Evolutionary conservation across 1,139 yeast species (phyloP).

Genomic region (Candida glucosophila): DNA sequence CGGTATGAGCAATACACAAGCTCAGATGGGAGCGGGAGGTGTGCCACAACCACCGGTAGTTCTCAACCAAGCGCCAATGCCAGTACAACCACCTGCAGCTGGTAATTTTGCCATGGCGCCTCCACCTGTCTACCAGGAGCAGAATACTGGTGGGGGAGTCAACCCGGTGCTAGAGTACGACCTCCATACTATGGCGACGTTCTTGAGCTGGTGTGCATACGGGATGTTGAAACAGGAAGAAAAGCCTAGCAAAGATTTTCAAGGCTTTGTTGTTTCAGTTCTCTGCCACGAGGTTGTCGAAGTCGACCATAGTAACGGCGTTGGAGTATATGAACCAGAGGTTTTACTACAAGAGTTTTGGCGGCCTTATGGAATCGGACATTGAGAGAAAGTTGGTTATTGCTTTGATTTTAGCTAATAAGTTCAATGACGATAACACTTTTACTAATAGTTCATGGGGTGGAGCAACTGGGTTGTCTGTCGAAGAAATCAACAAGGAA

Average conservation of each 20-base stretch:
- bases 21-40: neutral
- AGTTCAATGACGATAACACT: constrained; percentile 93
- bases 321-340: constrained; percentile 62
- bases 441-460: constrained; percentile 94
- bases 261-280: constrained; percentile 55
- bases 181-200: constrained; percentile 66
- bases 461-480: constrained; percentile 78
- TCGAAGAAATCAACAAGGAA: constrained; percentile 48
- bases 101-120: too few relatives aligned
- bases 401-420: constrained; percentile 78
- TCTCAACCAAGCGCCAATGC: constrained; percentile 2
- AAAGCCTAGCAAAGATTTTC: constrained; percentile 48
- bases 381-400: constrained; percentile 60
- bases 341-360: constrained; percentile 16
- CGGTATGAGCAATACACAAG: too few relatives aligned
- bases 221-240: constrained; percentile 47
- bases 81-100: constrained; percentile 9
- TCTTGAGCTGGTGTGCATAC: constrained; percentile 58
- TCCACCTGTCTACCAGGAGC: constrained; percentile 9
- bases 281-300: constrained; percentile 85
- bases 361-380: constrained; percentile 29
- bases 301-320: constrained; percentile 69
- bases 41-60: too few relatives aligned
- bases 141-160: constrained; percentile 59
- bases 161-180: constrained; percentile 73